Percentiles rank a stretch among this genome's conserved stretches.
Conservation (phyloP, 495 filamentous ascomycete genomes). For the Xylaria sp. region DNA sequence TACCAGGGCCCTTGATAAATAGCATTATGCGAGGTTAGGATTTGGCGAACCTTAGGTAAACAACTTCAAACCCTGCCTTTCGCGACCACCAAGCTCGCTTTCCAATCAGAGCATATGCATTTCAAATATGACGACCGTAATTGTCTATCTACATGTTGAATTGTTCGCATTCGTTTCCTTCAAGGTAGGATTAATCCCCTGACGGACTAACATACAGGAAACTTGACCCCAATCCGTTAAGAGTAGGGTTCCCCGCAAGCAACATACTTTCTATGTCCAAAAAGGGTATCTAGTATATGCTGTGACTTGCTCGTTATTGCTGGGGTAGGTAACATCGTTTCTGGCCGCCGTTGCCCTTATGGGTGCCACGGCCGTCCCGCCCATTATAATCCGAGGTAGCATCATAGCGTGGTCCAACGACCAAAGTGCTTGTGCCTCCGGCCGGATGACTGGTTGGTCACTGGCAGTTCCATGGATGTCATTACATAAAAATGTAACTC, state of each 20-base stretch:
- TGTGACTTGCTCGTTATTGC: conserved; percentile 3
- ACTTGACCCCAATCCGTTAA: neutral
- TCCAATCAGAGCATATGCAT: neutral
- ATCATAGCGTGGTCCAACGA: neutral
- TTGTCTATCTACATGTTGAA: neutral
- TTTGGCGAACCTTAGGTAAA: neutral
- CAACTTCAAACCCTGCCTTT: neutral
- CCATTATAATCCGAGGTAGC: conserved; percentile 9
- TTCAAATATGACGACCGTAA: conserved; percentile 4
- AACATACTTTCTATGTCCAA: conserved; percentile 15
- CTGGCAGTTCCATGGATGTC: neutral
- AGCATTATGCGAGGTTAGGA: neutral
- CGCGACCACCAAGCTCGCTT: neutral
- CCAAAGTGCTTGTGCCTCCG: neutral
- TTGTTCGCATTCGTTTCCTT: conserved; percentile 17
- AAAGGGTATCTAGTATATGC: neutral
- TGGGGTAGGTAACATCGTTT: conserved; percentile 8
- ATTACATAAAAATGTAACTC: conserved; percentile 24
- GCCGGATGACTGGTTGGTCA: neutral
- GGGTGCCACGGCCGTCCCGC: neutral
- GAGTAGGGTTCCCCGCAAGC: conserved; percentile 18
- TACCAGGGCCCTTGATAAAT: neutral
- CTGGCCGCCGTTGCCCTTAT: neutral
- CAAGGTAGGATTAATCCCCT: neutral
- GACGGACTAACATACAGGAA: neutral